Percentiles rank a stretch among this genome's conserved stretches.
phyloP scores from a whole-genome alignment of 2,329 filamentous ascomycete species.

The Curvularia hawaiiensis region DNA sequence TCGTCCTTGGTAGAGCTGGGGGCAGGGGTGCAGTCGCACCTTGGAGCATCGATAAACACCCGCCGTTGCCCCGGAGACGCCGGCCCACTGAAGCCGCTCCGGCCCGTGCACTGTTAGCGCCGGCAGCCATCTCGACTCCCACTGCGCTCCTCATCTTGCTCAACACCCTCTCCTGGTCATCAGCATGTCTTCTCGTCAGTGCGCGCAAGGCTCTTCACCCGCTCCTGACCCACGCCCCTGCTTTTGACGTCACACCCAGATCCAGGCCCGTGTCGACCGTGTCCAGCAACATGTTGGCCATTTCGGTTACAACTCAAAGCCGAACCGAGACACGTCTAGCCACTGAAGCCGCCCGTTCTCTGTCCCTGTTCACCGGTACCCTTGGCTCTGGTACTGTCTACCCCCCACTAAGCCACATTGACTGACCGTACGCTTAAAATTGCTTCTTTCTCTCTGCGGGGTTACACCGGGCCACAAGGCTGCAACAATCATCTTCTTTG shows the following conservation, averaged over 20 bases:
- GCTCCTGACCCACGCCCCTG: neutral
- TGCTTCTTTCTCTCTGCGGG: neutral
- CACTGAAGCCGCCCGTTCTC: neutral
- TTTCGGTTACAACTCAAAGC: neutral
- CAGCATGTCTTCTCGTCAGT: constrained; percentile 2
- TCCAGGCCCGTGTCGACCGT: neutral
- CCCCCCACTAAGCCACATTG: neutral
- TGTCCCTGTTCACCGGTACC: constrained; percentile 18
- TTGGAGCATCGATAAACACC: constrained; percentile 27
- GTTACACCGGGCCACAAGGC: constrained; percentile 1
- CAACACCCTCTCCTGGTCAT: constrained; percentile 16
- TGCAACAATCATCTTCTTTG: neutral
- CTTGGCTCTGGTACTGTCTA: constrained; percentile 14
- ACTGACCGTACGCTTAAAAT: constrained; percentile 10
- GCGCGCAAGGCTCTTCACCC: constrained; percentile 2
- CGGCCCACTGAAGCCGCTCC: constrained; percentile 14
- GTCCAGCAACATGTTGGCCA: neutral
- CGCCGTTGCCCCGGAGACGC: constrained; percentile 23
- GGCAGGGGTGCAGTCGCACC: constrained; percentile 8
- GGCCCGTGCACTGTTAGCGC: constrained; percentile 21
- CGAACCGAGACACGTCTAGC: neutral
- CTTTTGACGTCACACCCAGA: constrained; percentile 8
- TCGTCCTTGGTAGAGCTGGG: constrained; percentile 11
- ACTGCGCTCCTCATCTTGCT: constrained; percentile 13
- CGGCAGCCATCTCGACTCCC: constrained; percentile 8